Base-by-base conservation (phyloP, 441 rosid species). In the Adansonia grandidieri region DNA sequence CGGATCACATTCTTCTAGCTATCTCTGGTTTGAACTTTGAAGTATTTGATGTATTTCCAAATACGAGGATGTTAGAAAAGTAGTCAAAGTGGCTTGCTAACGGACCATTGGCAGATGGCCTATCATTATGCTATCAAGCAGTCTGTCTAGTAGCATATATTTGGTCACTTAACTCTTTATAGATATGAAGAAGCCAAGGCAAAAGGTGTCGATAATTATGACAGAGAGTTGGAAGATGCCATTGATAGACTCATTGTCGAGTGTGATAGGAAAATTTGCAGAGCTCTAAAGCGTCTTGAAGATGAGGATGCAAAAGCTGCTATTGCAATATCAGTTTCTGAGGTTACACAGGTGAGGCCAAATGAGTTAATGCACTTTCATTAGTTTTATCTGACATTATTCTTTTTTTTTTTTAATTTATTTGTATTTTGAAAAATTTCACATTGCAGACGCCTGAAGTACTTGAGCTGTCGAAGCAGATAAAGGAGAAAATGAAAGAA, bases 291-390 rank as follows among this genome's bases (percentile, higher is more conserved):
- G 88, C 97, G 99, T 77, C 98, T 96, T 70, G 98, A 96, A 80
- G 98, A 92, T 81, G 99, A 96, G 17, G 99, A 96, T 80, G 98
- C 99, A 9, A 96, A 96, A 90, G 98, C 99, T 80, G 99, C 99
- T 32, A 92, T 94, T 81, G 99, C 99, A 9, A 96, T 96, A 82
- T 94, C 98, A 3, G 98, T 96, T 54, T 89, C 98, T 5, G 95
- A 96, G 86, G 98, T 96, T 86, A 96, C 99, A 15, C 99, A 83
- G 98, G 99, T 96, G 72, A 73, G 48, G 77, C 17, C 40, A 14
- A 28, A 50, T 50, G 37, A n/a, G 51, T 48, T 77, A 5, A 5
- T 64, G 44, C 65, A 1, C 63, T 37, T 54, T 61, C 66, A 37
- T 56, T 60, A 65, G 13, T 66, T 63, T 71, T 17, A 10, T 48